Conservation (phyloP, 805 yeast species). For the Sporopachydermia quercuum region DNA sequence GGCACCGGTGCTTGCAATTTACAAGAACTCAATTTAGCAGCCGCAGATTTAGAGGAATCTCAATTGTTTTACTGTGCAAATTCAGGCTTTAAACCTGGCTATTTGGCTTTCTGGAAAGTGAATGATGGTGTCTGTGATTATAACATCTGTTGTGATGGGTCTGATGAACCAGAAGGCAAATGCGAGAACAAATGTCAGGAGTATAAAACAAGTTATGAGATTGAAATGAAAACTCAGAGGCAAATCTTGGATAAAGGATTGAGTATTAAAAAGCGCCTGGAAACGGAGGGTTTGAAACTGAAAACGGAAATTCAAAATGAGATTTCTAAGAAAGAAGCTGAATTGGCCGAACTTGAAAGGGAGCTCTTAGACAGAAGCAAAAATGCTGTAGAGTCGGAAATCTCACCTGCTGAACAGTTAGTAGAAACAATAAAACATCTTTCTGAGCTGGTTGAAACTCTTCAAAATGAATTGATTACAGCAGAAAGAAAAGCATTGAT, state of each 20-base stretch:
- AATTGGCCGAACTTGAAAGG: no score
- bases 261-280: slow-evolving; percentile 18
- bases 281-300: slow-evolving; percentile 15
- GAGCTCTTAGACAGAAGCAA: no score
- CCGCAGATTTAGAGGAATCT: no score
- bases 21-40: slow-evolving; percentile 12
- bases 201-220: slow-evolving; percentile 27
- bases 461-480: no score
- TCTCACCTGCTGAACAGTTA: no score
- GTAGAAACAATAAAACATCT: no score
- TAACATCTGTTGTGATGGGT: slow-evolving; percentile 83
- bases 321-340: no score
- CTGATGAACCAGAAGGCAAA: slow-evolving; percentile 50
- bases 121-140: slow-evolving; percentile 91
- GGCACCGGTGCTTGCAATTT: slow-evolving; percentile 87
- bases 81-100: slow-evolving; percentile 47
- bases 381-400: no score
- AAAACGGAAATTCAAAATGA: slow-evolving; percentile 11
- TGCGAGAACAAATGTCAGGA: slow-evolving; percentile 46
- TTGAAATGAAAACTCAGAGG: slow-evolving; percentile 10
- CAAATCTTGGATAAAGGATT: slow-evolving; percentile 21
- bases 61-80: slow-evolving; percentile 78
- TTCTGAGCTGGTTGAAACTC: no score
- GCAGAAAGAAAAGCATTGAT: no score
- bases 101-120: slow-evolving; percentile 51